Evolutionary conservation across 2,329 filamentous ascomycete genomes (phyloP), one percentile per base, ranked within the genome.

Genomic region (Fusarium xylarioides): DNA sequence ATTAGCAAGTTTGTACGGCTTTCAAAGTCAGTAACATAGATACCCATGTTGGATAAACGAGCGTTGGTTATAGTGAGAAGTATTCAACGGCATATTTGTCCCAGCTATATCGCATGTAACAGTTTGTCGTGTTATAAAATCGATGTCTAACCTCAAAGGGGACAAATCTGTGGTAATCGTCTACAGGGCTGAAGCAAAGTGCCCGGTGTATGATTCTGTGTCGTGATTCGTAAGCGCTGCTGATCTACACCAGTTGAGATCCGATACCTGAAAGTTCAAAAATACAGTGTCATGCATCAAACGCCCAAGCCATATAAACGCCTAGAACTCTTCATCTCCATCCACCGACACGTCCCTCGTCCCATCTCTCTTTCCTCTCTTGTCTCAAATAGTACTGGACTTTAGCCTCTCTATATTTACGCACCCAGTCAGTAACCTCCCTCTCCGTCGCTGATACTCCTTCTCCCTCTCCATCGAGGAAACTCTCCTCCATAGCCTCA

Each of bases 331-430:
- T 23, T 61, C 32, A 95, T 78, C 95, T 89, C 96, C 96, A 98
- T 2, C 96, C 96, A 16, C 95, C 95, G 38, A 98, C 95, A 74
- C 95, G 88, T 30, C 95, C 95, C 83, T 98, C 95, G 80, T 98
- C 96, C 96, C 96, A 98, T 76, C 96, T 88, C 78, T 95, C 93
- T 82, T 95, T 97, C 74, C 94, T 89, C 85, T 98, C 96, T 79
- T 92, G 91, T 65, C 96, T 88, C 60, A 95, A 85, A 79, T 96
- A 97, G 70, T 92, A 91, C 64, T 92, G 84, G 76, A 93, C 92
- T 79, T 91, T 93, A 15, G 93, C 93, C 76, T 95, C 95, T 75
- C 94, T 88, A 73, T 97, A 93, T 77, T 92, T 85, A 77, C 91
- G 88, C 26, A 97, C 90, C 91, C 96, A 98, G 68, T 98, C 95